phyloP scores from a whole-genome alignment of 192 early-diverging fungal genomes.

The Entomortierella parvispora region DNA sequence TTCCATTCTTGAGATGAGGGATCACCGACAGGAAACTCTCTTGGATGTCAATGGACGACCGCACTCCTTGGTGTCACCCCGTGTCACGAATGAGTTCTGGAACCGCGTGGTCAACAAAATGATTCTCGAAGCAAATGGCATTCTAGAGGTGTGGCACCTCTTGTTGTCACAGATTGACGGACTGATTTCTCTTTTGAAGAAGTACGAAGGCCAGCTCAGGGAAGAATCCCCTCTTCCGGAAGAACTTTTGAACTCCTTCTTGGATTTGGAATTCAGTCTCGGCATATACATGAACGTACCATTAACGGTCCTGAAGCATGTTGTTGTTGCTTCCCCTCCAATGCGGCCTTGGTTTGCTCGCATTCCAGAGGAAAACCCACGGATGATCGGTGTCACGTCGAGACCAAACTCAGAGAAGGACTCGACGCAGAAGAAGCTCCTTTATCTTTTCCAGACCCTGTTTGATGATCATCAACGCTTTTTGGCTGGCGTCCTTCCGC shows the following conservation, averaged over 20 bases:
- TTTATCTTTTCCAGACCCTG: slow-evolving; percentile 37
- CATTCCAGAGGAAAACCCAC: slow-evolving; percentile 30
- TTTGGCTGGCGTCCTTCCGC: slow-evolving; percentile 13
- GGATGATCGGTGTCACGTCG: too few relatives aligned
- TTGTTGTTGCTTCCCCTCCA: slow-evolving; percentile 33
- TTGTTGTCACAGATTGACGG: slow-evolving; percentile 21
- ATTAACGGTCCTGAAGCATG: slow-evolving; percentile 11
- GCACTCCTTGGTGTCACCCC: slow-evolving; percentile 31
- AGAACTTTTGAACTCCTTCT: slow-evolving; percentile 31
- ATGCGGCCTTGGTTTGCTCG: slow-evolving; percentile 28
- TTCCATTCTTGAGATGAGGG: slow-evolving; percentile 27
- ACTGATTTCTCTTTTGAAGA: slow-evolving; percentile 16
- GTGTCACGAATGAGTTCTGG: slow-evolving; percentile 24
- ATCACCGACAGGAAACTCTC: slow-evolving; percentile 35
- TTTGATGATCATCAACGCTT: slow-evolving; percentile 20
- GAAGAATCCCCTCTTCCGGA: slow-evolving; percentile 23
- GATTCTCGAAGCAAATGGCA: slow-evolving; percentile 17
- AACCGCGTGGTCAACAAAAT: slow-evolving; percentile 17
- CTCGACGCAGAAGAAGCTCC: slow-evolving; percentile 22
- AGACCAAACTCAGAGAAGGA: too few relatives aligned
- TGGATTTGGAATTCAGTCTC: slow-evolving; percentile 37
- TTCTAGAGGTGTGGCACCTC: slow-evolving; percentile 18
- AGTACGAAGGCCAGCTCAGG: slow-evolving; percentile 17
- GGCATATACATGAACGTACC: slow-evolving; percentile 18
- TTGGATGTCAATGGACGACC: slow-evolving; percentile 15